phyloP scores from a whole-genome alignment of 306 rosid genomes.

The Vigna reflexopilosa region DNA sequence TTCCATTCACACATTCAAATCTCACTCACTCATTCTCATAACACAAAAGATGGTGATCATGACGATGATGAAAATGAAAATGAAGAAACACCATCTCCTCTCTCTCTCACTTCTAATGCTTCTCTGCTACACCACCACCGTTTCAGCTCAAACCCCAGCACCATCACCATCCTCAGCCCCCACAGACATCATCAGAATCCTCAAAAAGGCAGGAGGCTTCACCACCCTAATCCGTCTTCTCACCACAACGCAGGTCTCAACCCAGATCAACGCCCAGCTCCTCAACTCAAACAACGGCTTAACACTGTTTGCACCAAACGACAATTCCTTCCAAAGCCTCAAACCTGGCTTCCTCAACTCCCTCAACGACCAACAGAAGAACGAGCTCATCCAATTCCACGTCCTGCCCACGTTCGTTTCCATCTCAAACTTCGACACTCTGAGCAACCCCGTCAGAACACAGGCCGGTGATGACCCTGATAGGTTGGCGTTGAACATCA shows the following conservation, averaged over 20 bases:
- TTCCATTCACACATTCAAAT: background rate
- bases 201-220: constrained; percentile 69
- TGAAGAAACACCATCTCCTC: constrained; percentile 42
- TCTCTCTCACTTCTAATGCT: constrained; percentile 38
- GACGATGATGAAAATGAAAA: background rate
- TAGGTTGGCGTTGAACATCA: constrained; percentile 64
- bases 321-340: constrained; percentile 64
- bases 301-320: constrained; percentile 66
- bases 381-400: constrained; percentile 70
- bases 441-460: constrained; percentile 74
- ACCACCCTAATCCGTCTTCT: constrained; percentile 66
- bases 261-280: constrained; percentile 64
- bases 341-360: constrained; percentile 73
- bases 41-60: constrained; percentile 38
- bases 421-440: constrained; percentile 66
- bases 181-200: constrained; percentile 62
- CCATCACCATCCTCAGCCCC: constrained; percentile 67
- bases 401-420: constrained; percentile 58
- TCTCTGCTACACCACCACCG: constrained; percentile 27
- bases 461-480: constrained; percentile 69
- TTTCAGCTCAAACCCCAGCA: constrained; percentile 54
- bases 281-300: constrained; percentile 62
- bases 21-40: background rate
- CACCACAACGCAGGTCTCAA: constrained; percentile 63
- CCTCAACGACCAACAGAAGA: constrained; percentile 61